These are phyloP conservation scores for Triticum turgidum DNA, from an alignment of 176 grass and related monocot species.

Conservation along the genomic window DNA sequence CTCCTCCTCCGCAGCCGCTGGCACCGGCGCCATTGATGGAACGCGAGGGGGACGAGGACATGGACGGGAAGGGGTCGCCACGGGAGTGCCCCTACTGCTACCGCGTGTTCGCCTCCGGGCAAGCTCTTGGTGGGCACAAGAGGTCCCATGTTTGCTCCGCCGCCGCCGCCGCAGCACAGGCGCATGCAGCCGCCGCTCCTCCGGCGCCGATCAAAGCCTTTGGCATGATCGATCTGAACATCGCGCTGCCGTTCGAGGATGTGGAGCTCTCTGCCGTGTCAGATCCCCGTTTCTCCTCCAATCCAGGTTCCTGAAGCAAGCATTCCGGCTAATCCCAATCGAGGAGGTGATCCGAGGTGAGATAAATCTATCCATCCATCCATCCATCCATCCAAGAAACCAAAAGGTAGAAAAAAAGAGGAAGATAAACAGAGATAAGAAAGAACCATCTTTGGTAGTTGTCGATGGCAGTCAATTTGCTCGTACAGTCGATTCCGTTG, in stretches of 20 bases:
- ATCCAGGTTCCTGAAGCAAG: slow-evolving; percentile 40
- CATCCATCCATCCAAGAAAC: slow-evolving; percentile 3
- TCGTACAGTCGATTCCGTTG: slow-evolving; percentile 22
- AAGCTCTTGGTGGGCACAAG: slow-evolving; percentile 82
- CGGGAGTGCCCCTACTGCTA: slow-evolving; percentile 64
- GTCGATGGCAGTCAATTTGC: slow-evolving; percentile 1
- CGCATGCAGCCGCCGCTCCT: background rate
- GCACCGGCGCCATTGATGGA: slow-evolving; percentile 34
- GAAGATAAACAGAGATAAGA: background rate
- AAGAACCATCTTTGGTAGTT: slow-evolving; percentile 25
- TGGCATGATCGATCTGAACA: slow-evolving; percentile 69
- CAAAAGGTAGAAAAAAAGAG: background rate
- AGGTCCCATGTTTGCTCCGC: slow-evolving; percentile 46
- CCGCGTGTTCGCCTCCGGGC: slow-evolving; percentile 66
- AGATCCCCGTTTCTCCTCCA: slow-evolving; percentile 36
- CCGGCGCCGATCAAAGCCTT: slow-evolving; percentile 16
- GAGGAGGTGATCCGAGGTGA: slow-evolving; percentile 34
- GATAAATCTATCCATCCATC: slow-evolving; percentile 22
- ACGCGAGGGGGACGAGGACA: background rate
- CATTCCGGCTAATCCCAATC: background rate
- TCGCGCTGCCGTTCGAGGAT: slow-evolving; percentile 51
- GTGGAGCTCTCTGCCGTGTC: slow-evolving; percentile 58
- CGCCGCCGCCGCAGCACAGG: slow-evolving; percentile 20
- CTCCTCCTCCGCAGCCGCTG: background rate
- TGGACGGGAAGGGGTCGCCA: slow-evolving; percentile 28